Evolutionary conservation across 495 filamentous ascomycete genomes (phyloP).

Genomic region (Xylaria telfairii): DNA sequence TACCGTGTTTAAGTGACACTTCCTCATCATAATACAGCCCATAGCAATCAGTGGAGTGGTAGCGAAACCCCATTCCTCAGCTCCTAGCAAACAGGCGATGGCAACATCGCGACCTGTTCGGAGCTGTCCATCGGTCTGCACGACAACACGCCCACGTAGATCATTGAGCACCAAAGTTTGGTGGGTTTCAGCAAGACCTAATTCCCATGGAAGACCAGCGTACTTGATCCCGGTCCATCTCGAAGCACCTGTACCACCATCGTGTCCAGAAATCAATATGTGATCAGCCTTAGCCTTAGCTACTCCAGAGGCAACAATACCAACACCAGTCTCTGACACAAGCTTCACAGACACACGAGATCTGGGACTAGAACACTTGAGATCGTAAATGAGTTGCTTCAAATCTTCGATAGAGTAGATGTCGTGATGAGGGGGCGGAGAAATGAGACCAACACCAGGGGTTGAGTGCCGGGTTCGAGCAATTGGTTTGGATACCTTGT

Average conservation of each 20-base stretch:
- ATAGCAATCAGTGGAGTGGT: constrained; percentile 96
- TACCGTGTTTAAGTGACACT: constrained; percentile 52
- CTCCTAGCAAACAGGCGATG: constrained; percentile 94
- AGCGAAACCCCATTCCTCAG: constrained; percentile 98
- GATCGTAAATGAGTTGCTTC: constrained; percentile 98
- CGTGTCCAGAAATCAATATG: constrained; percentile 96
- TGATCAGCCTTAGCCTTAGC: constrained; percentile 99
- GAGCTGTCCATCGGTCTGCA: constrained; percentile 97
- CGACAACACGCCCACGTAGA: constrained; percentile 92
- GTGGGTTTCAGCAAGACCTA: constrained; percentile 97
- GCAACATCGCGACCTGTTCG: constrained; percentile 94
- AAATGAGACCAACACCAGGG: constrained; percentile 96
- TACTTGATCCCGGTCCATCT: constrained; percentile 99
- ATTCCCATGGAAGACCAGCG: constrained; percentile 96
- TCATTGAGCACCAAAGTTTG: constrained; percentile 99
- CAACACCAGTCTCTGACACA: constrained; percentile 97
- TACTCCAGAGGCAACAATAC: constrained; percentile 97
- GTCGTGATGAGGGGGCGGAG: constrained; percentile 98
- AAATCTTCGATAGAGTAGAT: constrained; percentile 99
- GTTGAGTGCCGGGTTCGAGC: constrained; percentile 98
- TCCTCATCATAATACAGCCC: constrained; percentile 97
- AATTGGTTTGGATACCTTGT: constrained; percentile 97
- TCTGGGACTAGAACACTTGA: constrained; percentile 96
- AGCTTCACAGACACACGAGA: constrained; percentile 98
- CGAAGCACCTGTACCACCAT: constrained; percentile 97